Base-by-base conservation (phyloP, 129 eudicot species). In the Flaveria trinervia region DNA sequence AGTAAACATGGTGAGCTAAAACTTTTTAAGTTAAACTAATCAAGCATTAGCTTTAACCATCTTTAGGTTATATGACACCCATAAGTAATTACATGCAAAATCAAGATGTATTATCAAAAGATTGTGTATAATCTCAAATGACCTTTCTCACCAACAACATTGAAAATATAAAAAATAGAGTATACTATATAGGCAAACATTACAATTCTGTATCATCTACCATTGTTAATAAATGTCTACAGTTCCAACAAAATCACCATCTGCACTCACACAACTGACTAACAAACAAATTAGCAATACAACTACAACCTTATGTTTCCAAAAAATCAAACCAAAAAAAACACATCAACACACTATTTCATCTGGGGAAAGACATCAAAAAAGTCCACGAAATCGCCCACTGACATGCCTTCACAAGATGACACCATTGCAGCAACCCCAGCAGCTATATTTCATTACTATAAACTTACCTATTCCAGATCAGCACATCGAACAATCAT, bases 251-350 rank as follows among this genome's bases (percentile, higher is more conserved):
- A 75, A 75, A 66, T 68, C 75, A 80, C 79, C 73, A 80, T 44
- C 76, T 75, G 75, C 76, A 74, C 75, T 80, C 84, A 56, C 80
- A 74, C 65, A 43, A 80, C 44, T 43, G 68, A 51, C 74, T 65
- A 49, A 72, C 49, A 79, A 70, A 70, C 82, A 71, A 79, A 79
- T 79, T 71, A 78, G 82, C 62, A 44, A 69, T 59, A 78, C 68
- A 68, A 54, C 81, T 77, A 70, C 82, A 48, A 2, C 72, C 7
- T 61, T 56, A 15, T 13, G 44, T 67, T 67, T 74, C 30, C 48
- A 73, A 67, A 66, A 67, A 12, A 2, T 57, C 76, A 80, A 67
- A 75, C 83, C 83, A 50, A 73, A 20, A 79, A 36, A 73, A 80
- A 72, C 74, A 65, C 67, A 79, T 57, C 72, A 69, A 51, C 79